Conservation (phyloP, 2,329 filamentous ascomycete species). For the Xenoacremonium recifei region DNA sequence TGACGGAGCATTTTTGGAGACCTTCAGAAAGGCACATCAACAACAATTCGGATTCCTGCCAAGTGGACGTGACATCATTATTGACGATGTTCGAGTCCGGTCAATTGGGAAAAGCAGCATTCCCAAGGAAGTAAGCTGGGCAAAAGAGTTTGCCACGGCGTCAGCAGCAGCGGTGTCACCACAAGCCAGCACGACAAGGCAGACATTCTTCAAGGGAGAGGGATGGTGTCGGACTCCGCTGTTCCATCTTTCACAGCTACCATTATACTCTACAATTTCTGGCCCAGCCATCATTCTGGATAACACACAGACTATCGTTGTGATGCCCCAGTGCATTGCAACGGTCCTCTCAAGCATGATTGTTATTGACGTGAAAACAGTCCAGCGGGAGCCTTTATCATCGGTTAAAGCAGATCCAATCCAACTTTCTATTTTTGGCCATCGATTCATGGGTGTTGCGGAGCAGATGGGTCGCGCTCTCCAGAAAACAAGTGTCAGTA, state of each 20-base stretch:
- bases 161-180: slow-evolving; percentile 52
- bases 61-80: slow-evolving; percentile 76
- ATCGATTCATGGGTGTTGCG: slow-evolving; percentile 80
- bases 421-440: slow-evolving; percentile 73
- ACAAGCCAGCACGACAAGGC: slow-evolving; percentile 62
- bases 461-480: slow-evolving; percentile 79
- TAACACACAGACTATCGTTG: slow-evolving; percentile 84
- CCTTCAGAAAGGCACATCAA: slow-evolving; percentile 80
- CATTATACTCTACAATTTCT: slow-evolving; percentile 66
- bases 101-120: slow-evolving; percentile 81
- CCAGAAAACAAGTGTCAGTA: slow-evolving; percentile 76
- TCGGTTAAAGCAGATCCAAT: slow-evolving; percentile 65
- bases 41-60: slow-evolving; percentile 91
- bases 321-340: slow-evolving; percentile 75
- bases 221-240: slow-evolving; percentile 74
- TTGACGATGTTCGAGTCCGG: slow-evolving; percentile 83
- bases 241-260: slow-evolving; percentile 73
- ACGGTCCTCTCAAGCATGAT: slow-evolving; percentile 81
- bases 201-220: slow-evolving; percentile 76
- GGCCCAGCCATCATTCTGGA: slow-evolving; percentile 85
- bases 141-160: slow-evolving; percentile 70
- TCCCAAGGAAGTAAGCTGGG: slow-evolving; percentile 78
- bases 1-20: slow-evolving; percentile 75
- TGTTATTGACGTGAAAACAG: slow-evolving; percentile 72
- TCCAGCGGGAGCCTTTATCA: slow-evolving; percentile 26